Percentiles rank a stretch among this genome's conserved stretches.
Evolutionary conservation across 2,329 filamentous ascomycete species (phyloP).

Genomic region (Fusarium chlamydosporum): DNA sequence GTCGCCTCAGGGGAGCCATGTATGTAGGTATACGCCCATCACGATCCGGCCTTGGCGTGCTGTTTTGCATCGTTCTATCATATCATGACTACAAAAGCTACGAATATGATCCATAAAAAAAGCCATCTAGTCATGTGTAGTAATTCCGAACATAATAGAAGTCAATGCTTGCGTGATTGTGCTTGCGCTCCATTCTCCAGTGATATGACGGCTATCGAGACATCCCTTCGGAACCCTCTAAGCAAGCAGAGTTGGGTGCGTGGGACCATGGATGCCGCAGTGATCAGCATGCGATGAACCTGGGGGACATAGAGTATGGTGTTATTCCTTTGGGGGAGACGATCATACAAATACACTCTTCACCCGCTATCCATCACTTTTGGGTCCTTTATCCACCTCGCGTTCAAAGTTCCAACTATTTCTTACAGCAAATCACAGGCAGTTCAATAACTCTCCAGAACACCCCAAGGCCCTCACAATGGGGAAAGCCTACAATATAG

Average conservation of each 20-base stretch:
- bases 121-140: constrained; percentile 28
- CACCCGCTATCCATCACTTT: background rate
- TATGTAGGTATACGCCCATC: background rate
- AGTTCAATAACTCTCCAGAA: background rate
- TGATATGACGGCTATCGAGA: constrained; percentile 41
- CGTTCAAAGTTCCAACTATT: background rate
- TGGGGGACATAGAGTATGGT: constrained; percentile 17
- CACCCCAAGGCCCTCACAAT: constrained; percentile 46
- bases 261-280: constrained; percentile 23
- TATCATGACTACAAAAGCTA: background rate
- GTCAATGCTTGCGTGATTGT: constrained; percentile 32
- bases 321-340: constrained; percentile 8
- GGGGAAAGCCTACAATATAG: constrained; percentile 58
- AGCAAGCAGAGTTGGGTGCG: constrained; percentile 19
- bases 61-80: background rate
- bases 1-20: constrained; percentile 12
- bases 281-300: constrained; percentile 12
- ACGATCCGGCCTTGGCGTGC: constrained; percentile 5
- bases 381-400: background rate
- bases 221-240: constrained; percentile 26
- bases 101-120: constrained; percentile 5
- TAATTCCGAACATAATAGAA: constrained; percentile 5
- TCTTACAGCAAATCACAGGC: background rate
- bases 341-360: constrained; percentile 41
- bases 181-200: background rate